Base-by-base conservation (phyloP, 768 basidiomycete genomes). In the Trametes maxima region DNA sequence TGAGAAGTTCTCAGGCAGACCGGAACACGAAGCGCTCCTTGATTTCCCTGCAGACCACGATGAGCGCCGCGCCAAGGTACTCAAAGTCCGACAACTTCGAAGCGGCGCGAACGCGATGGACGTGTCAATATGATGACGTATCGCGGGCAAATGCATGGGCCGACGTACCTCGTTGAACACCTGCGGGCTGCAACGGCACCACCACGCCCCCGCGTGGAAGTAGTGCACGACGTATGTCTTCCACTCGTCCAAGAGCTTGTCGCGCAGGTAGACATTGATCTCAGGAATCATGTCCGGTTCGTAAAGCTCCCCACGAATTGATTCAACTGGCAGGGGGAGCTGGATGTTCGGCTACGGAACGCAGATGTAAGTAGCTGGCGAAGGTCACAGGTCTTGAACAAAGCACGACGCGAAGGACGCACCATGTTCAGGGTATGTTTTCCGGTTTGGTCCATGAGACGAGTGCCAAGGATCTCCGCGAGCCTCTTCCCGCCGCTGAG, bases 351-450 rank as follows among this genome's bases (percentile, higher is more conserved):
- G 69, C 78, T 79, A 39, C 4, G 12, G 6, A 13, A 3, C 12
- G 39, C 12, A 40, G 39, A n/a, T 4, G 12, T 11, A n/a, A n/a
- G 12, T 13, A 40, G 12, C 39, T 3, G 11, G 49, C 19, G 40
- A 5, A 49, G n/a, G n/a, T n/a, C n/a, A n/a, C n/a, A n/a, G n/a
- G n/a, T n/a, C n/a, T n/a, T n/a, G n/a, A n/a, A n/a, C n/a, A n/a
- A n/a, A n/a, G n/a, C n/a, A n/a, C n/a, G n/a, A n/a, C n/a, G 49
- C 19, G 40, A 5, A 49, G 16, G 43, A 35, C 47, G n/a, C 33
- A 90, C 90, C 90, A 94, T 92, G 63, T 80, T 85, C 14, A 84
- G 75, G 0, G 88, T 90, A 14, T 90, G 72, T 57, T 86, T 83
- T 13, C 76, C 76, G 1, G 76, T 74, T 45, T 83, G 80, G 59